Percentiles rank a stretch among this genome's conserved stretches.
Evolutionary conservation across 164 flowering plant genomes (phyloP).

Genomic region (Stephania yunnanensis): DNA sequence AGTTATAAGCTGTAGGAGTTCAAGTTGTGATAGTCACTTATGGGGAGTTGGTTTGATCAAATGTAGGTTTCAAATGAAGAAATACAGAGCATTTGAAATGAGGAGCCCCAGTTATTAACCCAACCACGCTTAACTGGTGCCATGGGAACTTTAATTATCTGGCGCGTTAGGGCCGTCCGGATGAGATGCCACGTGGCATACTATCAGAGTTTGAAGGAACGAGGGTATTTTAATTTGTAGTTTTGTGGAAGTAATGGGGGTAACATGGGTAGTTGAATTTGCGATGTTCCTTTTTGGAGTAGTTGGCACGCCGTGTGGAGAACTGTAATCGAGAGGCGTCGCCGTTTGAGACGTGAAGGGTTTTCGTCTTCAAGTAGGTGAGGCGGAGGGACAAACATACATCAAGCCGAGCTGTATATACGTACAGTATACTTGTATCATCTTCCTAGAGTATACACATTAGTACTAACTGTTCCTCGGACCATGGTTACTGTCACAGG

Average conservation of each 20-base stretch:
- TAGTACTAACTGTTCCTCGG: too few relatives aligned
- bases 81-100: background rate
- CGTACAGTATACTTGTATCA: too few relatives aligned
- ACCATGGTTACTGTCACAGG: too few relatives aligned
- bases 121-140: background rate
- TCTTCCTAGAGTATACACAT: too few relatives aligned
- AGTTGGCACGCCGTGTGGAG: constrained; percentile 17
- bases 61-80: background rate
- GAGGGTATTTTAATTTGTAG: background rate
- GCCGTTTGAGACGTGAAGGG: background rate
- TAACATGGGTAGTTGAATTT: background rate
- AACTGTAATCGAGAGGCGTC: background rate
- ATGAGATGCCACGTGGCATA: background rate
- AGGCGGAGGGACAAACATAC: too few relatives aligned
- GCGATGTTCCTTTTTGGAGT: background rate
- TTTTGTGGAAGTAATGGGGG: background rate
- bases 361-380: too few relatives aligned
- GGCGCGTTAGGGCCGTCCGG: background rate
- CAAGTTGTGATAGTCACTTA: background rate
- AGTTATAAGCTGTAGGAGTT: background rate
- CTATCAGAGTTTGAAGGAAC: background rate
- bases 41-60: background rate
- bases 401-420: too few relatives aligned
- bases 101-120: constrained; percentile 1
- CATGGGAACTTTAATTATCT: background rate